Base-by-base conservation (phyloP, 2,329 filamentous ascomycete species). In the Apiospora kogelbergensis region DNA sequence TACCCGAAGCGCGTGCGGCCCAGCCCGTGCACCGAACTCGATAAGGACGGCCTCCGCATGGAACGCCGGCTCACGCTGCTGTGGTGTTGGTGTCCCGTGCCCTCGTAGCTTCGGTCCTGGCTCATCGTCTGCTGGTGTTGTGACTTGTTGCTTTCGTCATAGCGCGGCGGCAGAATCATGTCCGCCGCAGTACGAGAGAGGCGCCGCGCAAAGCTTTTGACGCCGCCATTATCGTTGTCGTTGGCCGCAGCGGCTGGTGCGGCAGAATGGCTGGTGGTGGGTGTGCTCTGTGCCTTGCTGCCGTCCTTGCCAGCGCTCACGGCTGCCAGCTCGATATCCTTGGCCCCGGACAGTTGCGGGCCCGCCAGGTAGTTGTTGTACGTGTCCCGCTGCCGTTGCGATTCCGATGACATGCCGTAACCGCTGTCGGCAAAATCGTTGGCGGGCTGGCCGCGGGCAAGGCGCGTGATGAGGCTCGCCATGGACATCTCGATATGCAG, bases 401-500 rank as follows among this genome's bases (percentile, higher is more conserved):
- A 48, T 13, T 44, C 57, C n/a, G 63, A 44, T 26, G 41, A 63
- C 2, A 37, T n/a, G n/a, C 41, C 48, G 24, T 60, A 63, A 3
- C 24, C 37, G 37, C 45, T 45, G 22, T 45, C 48, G 20, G 17
- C 48, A 22, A 30, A n/a, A 37, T 64, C 60, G 60, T 64, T 26
- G 33, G 17, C 60, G 33, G 20, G 20, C 60, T 64, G 60, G 33
- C n/a, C 33, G 15, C 63, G 65, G 2, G 67, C 65, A 15, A 70
- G 65, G 17, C 41, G 41, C 6, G 63, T 24, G 45, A 67, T 67
- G 15, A 67, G 65, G n/a, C 42, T 65, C n/a, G 68, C 70, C 24
- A 74, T 72, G 17, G 71, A 66, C 70, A 74, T 73, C 66, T 74
- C 74, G 67, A 72, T 74, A 33, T 72, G 71, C 22, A 72, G 70